phyloP scores from a whole-genome alignment of 805 yeast species.

The Spathaspora boniae region DNA sequence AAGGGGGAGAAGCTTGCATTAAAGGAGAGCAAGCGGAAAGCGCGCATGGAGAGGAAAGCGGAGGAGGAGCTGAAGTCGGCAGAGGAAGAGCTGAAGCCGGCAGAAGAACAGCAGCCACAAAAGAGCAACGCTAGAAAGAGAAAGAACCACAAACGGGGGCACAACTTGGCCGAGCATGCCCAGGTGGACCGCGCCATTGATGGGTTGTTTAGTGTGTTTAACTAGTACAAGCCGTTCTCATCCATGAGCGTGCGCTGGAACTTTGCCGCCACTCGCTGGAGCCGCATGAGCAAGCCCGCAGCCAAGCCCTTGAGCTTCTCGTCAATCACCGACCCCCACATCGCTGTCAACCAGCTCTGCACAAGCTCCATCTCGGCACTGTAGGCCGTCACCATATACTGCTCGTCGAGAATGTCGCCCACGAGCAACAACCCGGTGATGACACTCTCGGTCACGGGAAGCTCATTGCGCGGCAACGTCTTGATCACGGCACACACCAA shows the following conservation, averaged over 20 bases:
- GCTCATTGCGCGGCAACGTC: constrained; percentile 20
- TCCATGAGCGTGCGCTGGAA: constrained; percentile 30
- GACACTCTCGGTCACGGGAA: constrained; percentile 35
- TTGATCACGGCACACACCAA: constrained; percentile 25
- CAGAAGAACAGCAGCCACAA: neutral
- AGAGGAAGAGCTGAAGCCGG: neutral
- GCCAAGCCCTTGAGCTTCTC: constrained; percentile 33
- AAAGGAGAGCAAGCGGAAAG: constrained; percentile 5
- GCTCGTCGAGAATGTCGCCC: constrained; percentile 31
- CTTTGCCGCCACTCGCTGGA: constrained; percentile 20
- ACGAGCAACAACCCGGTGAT: constrained; percentile 35
- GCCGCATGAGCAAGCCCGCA: constrained; percentile 37
- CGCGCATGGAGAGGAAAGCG: constrained; percentile 2
- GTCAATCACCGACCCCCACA: constrained; percentile 37
- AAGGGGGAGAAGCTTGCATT: constrained; percentile 8
- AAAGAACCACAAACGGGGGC: neutral
- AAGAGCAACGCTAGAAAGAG: neutral
- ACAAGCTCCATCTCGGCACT: constrained; percentile 17
- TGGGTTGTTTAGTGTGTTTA: constrained; percentile 5
- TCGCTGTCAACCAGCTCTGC: constrained; percentile 24
- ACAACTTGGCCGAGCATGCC: constrained; percentile 5
- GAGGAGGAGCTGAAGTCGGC: neutral
- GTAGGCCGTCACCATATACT: constrained; percentile 19
- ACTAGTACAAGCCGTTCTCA: constrained; percentile 20
- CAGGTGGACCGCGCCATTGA: constrained; percentile 7